Conservation (phyloP, 169 alveolate genomes). For the Plasmodium adleri region DNA sequence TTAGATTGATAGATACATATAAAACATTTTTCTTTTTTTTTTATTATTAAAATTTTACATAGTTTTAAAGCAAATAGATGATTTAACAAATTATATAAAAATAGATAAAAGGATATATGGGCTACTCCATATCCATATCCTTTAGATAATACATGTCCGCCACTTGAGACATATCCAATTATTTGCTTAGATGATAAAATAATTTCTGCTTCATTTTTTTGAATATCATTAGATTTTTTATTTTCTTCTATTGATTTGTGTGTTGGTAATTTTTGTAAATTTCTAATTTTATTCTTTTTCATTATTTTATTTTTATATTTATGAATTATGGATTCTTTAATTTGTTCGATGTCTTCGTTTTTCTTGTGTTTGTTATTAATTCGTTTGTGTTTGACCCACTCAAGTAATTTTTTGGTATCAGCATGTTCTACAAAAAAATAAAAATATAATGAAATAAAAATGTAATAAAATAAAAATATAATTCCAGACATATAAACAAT, state of each 20-base stretch:
- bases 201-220: constrained; percentile 26
- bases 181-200: constrained; percentile 60
- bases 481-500: too few relatives aligned
- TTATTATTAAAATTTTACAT: constrained; percentile 16
- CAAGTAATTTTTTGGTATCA: constrained; percentile 41
- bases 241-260: background rate
- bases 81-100: constrained; percentile 33
- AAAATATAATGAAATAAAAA: background rate
- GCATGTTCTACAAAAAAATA: constrained; percentile 9
- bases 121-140: constrained; percentile 73
- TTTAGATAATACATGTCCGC: constrained; percentile 70
- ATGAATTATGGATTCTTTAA: constrained; percentile 32
- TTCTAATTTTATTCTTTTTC: constrained; percentile 19
- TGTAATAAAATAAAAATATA: background rate
- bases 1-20: background rate
- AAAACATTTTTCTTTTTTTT: too few relatives aligned
- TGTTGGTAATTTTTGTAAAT: background rate
- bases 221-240: background rate
- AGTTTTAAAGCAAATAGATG: constrained; percentile 46
- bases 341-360: constrained; percentile 13
- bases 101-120: constrained; percentile 44
- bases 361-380: constrained; percentile 6
- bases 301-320: constrained; percentile 41
- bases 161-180: constrained; percentile 74
- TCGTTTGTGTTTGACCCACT: constrained; percentile 43